phyloP scores from a whole-genome alignment of 192 early-diverging fungal genomes.

The Pecoramyces ruminantium region DNA sequence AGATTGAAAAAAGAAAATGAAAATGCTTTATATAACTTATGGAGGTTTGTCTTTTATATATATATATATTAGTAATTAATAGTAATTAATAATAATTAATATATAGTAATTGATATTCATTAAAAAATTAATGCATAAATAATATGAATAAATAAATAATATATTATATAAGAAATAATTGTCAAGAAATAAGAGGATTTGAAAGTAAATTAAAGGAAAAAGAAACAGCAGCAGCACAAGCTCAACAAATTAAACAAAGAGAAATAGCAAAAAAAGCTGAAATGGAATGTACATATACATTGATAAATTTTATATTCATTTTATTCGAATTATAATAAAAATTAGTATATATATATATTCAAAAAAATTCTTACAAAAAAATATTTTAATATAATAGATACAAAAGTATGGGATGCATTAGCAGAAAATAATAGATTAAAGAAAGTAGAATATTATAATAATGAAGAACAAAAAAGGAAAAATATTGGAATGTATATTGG shows the following conservation, averaged over 20 bases:
- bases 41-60: neutral
- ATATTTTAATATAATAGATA: neutral
- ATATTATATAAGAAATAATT: no score
- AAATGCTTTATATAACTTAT: neutral
- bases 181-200: neutral
- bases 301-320: no score
- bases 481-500: neutral
- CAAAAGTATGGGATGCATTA: neutral
- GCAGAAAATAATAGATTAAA: neutral
- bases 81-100: no score
- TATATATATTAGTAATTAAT: no score
- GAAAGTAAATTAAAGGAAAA: neutral
- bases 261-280: neutral
- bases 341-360: no score
- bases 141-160: no score
- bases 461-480: neutral
- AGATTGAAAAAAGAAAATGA: neutral
- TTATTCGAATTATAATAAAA: no score
- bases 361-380: no score
- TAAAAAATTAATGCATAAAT: no score
- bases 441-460: neutral
- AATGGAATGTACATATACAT: neutral
- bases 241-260: neutral
- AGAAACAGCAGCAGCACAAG: neutral
- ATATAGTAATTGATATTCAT: no score